Percentiles rank a stretch among this genome's conserved stretches.
Conservation (phyloP, 371 early-diverging fungal genomes). For the Thermomucor indicae-seudaticae region DNA sequence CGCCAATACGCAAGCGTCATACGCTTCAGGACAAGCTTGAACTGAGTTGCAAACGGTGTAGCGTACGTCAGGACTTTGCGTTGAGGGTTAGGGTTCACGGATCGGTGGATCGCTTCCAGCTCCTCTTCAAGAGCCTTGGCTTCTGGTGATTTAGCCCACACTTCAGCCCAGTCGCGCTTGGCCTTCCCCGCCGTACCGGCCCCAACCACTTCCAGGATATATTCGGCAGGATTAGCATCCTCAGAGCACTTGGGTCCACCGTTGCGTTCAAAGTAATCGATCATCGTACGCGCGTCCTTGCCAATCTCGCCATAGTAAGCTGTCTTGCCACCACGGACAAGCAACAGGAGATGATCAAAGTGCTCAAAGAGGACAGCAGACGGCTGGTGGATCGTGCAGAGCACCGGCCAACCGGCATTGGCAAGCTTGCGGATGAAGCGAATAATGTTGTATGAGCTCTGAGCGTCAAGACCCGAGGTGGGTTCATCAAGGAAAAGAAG, state of each 20-base stretch:
- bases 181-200: slow-evolving; percentile 30
- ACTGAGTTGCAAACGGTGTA: slow-evolving; percentile 30
- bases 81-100: slow-evolving; percentile 9
- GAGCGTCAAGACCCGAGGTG: slow-evolving; percentile 66
- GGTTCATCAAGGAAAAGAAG: slow-evolving; percentile 83
- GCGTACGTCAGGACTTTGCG: slow-evolving; percentile 22
- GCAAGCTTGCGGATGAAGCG: slow-evolving; percentile 60
- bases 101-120: slow-evolving; percentile 18
- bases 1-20: slow-evolving; percentile 56
- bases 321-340: slow-evolving; percentile 57
- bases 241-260: slow-evolving; percentile 51
- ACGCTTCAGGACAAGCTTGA: slow-evolving; percentile 36
- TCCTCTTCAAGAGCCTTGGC: slow-evolving; percentile 17
- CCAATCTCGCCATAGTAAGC: slow-evolving; percentile 64
- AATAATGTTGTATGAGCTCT: slow-evolving; percentile 65
- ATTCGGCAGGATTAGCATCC: slow-evolving; percentile 61
- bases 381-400: slow-evolving; percentile 68
- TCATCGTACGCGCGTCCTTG: slow-evolving; percentile 41
- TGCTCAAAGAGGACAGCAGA: slow-evolving; percentile 55
- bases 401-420: slow-evolving; percentile 50
- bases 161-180: slow-evolving; percentile 48
- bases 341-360: slow-evolving; percentile 59
- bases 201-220: slow-evolving; percentile 52
- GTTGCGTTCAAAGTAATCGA: slow-evolving; percentile 53
- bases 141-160: slow-evolving; percentile 43